Base-by-base conservation (phyloP, 108 stramenopile genomes). In the Chaetoceros tenuissimus region DNA sequence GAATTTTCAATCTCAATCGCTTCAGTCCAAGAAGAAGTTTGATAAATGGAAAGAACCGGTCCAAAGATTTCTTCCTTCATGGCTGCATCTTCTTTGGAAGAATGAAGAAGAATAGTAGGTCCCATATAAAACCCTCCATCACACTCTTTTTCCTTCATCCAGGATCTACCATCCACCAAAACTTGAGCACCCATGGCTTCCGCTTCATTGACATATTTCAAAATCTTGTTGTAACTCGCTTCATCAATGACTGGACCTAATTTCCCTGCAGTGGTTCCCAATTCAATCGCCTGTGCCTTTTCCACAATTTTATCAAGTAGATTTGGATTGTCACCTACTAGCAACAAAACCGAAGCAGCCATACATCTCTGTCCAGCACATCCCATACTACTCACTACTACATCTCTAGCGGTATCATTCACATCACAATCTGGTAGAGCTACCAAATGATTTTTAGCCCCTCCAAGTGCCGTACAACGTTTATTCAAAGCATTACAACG, bases 401-500 rank as follows among this genome's bases (percentile, higher is more conserved):
- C 87, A 68, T 96, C 97, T 18, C 80, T 68, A 1, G 96, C 74
- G 1, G 96, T 81, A 8, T 78, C 63, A 24, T 84, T 86, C 3
- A 84, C 45, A 43, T 97, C 85, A 62, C 94, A 97, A 69, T 89
- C 87, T 64, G 95, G 94, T 64, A 97, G 66, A 0, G 95, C 95
- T 27, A 97, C 74, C 51, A 98, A 72, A 72, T 98, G 97, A 74
- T 98, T 98, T 84, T 98, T 95, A 22, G 97, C 97, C 18, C 97
- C 97, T 0, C 97, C 97, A 17, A 98, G 62, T 1, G 95, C 94
- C 2, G 89, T 90, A 40, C 91, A 88, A 26, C 94, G 84, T 66
- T 96, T 98, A 71, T 92, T 73, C 27, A 87, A 53, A 0, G 59
- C 49, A 17, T 76, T 77, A 64, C 89, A 92, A 5, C 84, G 72